These are phyloP conservation scores for Fusarium decemcellulare DNA, from an alignment of 2,329 filamentous ascomycete species.

Conservation along the genomic window DNA sequence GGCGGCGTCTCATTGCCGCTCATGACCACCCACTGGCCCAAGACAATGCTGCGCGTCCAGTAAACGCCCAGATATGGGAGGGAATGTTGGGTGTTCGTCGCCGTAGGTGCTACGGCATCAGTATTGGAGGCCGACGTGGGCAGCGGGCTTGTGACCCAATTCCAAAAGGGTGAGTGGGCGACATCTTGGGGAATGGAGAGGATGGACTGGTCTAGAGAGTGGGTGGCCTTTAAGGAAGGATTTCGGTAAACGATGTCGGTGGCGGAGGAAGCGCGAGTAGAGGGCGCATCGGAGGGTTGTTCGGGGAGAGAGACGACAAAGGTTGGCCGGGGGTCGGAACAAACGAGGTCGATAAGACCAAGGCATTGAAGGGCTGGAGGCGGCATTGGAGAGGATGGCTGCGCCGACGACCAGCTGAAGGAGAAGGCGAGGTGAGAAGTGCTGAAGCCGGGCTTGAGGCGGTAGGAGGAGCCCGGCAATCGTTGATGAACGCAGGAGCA, in stretches of 20 bases:
- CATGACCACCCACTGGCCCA: conserved; percentile 55
- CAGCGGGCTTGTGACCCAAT: conserved; percentile 52
- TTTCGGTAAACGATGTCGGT: conserved; percentile 54
- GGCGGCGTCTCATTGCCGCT: conserved; percentile 55
- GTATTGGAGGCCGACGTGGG: conserved; percentile 14
- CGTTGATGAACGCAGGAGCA: conserved; percentile 7
- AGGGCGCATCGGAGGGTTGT: conserved; percentile 8
- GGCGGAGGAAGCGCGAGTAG: conserved; percentile 5
- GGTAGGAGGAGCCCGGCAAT: background rate
- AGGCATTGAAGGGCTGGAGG: conserved; percentile 45
- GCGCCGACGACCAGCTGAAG: conserved; percentile 7
- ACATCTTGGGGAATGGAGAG: conserved; percentile 48
- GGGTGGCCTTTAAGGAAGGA: conserved; percentile 50
- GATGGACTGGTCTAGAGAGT: conserved; percentile 51
- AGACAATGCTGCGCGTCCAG: conserved; percentile 56
- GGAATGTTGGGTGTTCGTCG: conserved; percentile 43
- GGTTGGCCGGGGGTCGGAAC: conserved; percentile 58
- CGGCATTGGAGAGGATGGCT: conserved; percentile 39
- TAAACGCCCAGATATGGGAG: conserved; percentile 50
- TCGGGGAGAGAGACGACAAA: conserved; percentile 53
- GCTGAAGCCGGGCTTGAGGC: background rate
- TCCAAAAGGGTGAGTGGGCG: conserved; percentile 54
- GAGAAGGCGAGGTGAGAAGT: background rate
- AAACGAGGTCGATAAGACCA: conserved; percentile 57
- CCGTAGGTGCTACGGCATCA: conserved; percentile 7